Evolutionary conservation across 768 basidiomycete genomes (phyloP), one percentile per base, ranked within the genome.

Genomic region (Phlegmacium glaucopus): DNA sequence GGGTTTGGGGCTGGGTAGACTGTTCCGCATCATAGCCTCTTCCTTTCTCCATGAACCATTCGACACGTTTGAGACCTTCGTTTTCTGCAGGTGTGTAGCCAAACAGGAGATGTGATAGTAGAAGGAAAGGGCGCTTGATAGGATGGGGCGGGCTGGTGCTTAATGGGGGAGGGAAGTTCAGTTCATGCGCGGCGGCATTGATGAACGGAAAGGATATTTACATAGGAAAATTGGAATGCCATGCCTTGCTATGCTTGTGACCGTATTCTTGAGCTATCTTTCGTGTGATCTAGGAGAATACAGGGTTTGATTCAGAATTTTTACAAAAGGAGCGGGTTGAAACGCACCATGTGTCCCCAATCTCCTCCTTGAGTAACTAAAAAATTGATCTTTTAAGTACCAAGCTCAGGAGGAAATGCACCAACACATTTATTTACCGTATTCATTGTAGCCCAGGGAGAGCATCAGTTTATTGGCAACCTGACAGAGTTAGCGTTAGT

Each of bases 301-400:
- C 22, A 42, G 2, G 36, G 15, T 63, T 42, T n/a, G 28, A 7
- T n/a, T 4, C 26, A 7, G 13, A 60, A 49, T 76, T 38, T 22
- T 10, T 29, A 37, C 39, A 45, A 25, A 16, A 12, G 15, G 18
- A 78, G 0, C 48, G n/a, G n/a, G n/a, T 15, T n/a, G 26, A 13
- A 41, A 42, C 49, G 9, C 18, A 76, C 74, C 1, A 52, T 16
- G 15, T 50, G 60, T 6, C 76, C 76, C 74, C 70, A 75, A 53
- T 78, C 76, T 4, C 76, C 76, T 12, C 74, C 77, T 58, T 75
- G 73, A 0, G 68, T 66, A 5, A 72, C 73, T 72, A 18, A 32
- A 28, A 38, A 28, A 41, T 16, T 10, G 37, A n/a, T n/a, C n/a
- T n/a, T n/a, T n/a, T 29, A 9, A 27, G 15, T 9, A n/a, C 15